phyloP scores from a whole-genome alignment of 768 basidiomycete genomes.

The Lyophyllum shimeji region DNA sequence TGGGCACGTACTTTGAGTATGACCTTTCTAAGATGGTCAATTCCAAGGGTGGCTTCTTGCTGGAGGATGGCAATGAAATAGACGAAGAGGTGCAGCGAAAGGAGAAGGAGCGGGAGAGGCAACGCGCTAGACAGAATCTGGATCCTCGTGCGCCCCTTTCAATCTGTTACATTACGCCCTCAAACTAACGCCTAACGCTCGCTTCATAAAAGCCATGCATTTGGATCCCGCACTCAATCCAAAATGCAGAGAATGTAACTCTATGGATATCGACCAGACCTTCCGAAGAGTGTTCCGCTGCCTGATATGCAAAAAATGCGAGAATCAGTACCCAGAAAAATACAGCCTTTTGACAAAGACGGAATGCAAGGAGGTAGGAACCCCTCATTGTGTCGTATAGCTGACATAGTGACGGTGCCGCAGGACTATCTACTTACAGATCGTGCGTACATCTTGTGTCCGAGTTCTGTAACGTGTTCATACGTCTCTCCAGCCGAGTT shows the following conservation, averaged over 20 bases:
- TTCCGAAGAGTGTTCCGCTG: conserved; percentile 82
- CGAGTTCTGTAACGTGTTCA: neutral
- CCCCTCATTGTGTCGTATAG: neutral
- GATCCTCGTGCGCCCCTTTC: conserved; percentile 61
- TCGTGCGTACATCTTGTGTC: conserved; percentile 44
- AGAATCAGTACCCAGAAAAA: conserved; percentile 86
- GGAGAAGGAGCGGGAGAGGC: conserved; percentile 79
- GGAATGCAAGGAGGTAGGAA: conserved; percentile 88
- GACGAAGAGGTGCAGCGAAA: conserved; percentile 74
- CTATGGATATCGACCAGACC: conserved; percentile 85
- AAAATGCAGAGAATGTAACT: conserved; percentile 81
- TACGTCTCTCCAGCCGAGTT: conserved; percentile 71
- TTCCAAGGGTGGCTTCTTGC: conserved; percentile 91
- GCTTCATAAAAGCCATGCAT: conserved; percentile 63
- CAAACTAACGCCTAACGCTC: neutral
- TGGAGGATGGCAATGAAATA: conserved; percentile 83
- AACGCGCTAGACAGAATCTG: conserved; percentile 70
- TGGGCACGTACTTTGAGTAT: conserved; percentile 96
- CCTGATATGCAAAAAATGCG: conserved; percentile 86
- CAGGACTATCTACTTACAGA: conserved; percentile 96
- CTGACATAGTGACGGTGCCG: neutral
- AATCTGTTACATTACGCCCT: neutral
- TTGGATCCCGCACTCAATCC: conserved; percentile 76
- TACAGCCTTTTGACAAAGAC: conserved; percentile 97
- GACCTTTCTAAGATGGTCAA: conserved; percentile 97